These are phyloP conservation scores for Pezicula neosporulosa DNA, from an alignment of 2,329 filamentous ascomycete genomes.

Conservation along the genomic window DNA sequence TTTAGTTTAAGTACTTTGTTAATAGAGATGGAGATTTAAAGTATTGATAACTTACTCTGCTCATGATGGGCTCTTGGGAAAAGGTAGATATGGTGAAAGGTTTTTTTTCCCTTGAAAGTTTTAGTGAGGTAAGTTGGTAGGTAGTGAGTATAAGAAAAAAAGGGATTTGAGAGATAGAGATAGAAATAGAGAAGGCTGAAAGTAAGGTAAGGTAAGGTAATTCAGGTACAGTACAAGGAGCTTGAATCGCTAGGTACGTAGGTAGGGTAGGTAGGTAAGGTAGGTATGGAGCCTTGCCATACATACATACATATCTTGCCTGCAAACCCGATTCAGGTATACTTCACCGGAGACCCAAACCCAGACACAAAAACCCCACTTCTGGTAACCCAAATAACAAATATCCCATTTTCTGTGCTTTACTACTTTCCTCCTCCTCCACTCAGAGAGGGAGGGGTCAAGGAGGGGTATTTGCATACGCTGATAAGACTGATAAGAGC, in stretches of 20 bases:
- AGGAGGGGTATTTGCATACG: not conserved
- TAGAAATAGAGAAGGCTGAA: not conserved
- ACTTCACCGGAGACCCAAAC: too few species aligned
- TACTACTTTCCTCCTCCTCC: too few species aligned
- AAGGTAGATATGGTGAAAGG: not conserved
- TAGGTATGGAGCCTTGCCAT: not conserved
- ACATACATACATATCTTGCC: not conserved
- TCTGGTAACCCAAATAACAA: not conserved
- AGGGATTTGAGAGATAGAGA: not conserved
- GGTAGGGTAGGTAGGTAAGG: too few species aligned
- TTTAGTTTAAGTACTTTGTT: not conserved
- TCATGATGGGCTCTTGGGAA: not conserved
- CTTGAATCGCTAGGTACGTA: too few species aligned
- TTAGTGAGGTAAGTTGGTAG: too few species aligned
- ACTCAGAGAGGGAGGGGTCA: not conserved
- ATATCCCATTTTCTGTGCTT: not conserved
- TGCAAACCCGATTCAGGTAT: not conserved
- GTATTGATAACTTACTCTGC: conserved; percentile 2
- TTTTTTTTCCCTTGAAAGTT: too few species aligned
- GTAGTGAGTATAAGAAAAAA: not conserved
- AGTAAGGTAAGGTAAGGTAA: too few species aligned
- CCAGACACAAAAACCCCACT: too few species aligned
- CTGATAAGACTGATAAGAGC: conserved; percentile 3
- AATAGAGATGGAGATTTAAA: too few species aligned
- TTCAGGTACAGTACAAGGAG: not conserved